Conservation (phyloP, 768 basidiomycete species). For the Tricholoma flavovirens region DNA sequence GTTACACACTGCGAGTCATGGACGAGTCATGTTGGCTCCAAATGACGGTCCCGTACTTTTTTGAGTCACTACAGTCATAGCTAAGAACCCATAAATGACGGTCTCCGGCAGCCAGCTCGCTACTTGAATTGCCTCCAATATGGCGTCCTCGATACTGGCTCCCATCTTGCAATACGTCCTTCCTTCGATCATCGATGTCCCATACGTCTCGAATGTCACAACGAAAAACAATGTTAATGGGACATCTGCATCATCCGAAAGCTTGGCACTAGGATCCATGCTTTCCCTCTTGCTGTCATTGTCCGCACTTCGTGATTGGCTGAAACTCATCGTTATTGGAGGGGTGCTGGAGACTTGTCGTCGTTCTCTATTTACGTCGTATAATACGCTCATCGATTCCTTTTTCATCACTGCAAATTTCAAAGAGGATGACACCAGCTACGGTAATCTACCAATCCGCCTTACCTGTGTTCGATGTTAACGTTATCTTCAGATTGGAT, state of each 20-base stretch:
- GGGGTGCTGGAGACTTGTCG: conserved; percentile 55
- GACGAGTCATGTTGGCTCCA: neutral
- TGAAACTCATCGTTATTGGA: conserved; percentile 58
- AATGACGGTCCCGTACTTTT: neutral
- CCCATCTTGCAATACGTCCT: conserved; percentile 7
- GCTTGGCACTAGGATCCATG: conserved; percentile 26
- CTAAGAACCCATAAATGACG: no score
- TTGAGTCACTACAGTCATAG: no score
- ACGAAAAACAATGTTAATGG: neutral
- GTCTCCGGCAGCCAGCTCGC: no score
- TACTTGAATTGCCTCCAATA: neutral
- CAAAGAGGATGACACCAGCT: conserved; percentile 51
- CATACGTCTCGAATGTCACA: neutral
- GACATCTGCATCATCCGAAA: neutral
- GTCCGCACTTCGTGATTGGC: conserved; percentile 55
- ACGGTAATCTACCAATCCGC: conserved; percentile 31
- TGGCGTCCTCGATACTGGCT: conserved; percentile 10
- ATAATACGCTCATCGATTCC: conserved; percentile 38
- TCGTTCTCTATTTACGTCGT: conserved; percentile 37
- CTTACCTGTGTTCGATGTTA: neutral
- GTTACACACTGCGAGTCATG: neutral
- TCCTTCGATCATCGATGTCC: neutral
- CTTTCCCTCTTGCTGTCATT: conserved; percentile 44
- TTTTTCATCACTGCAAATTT: conserved; percentile 63
- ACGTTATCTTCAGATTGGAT: conserved; percentile 50